Base-by-base conservation (phyloP, 352 stramenopile genomes). In the Globisporangium nagaii region DNA sequence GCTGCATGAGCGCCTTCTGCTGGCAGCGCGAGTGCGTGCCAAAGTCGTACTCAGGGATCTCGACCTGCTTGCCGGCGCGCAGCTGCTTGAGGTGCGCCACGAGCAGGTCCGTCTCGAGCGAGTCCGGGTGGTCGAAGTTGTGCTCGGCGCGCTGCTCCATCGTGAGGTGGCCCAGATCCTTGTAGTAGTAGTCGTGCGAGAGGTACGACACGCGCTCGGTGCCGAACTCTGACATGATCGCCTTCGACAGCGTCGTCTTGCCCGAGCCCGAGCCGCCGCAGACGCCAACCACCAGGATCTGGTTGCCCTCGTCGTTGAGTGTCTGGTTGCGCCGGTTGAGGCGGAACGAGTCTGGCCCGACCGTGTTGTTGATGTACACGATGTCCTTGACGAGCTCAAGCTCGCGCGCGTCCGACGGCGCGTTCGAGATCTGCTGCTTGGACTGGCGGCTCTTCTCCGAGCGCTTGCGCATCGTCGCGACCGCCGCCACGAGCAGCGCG, bases 61-160 rank as follows among this genome's bases (percentile, higher is more conserved):
- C 72, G 9, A 98, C 88, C n/a, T 71, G 70, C 62, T 94, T 83
- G 58, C 95, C 95, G 2, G 72, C 59, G 39, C 88, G 77, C 28
- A 99, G 69, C 59, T 93, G 63, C 43, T 71, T 68, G 12, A 99
- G 59, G 63, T 99, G 91, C 58, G 90, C 42, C 19, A 98, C 82
- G 36, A 99, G 70, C 42, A 99, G 71, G 48, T 96, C 79, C 1
- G 95, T 98, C 57, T 99, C 96, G 42, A 99, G 79, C 53, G 90
- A 86, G 65, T 98, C 87, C n/a, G 96, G 96, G 73, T 98, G 94
- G 74, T 99, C 96, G 68, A 98, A 98, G 74, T 99, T 99, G 56
- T 91, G 88, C 56, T 92, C 79, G 35, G 79, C 77, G 31, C 93
- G 86, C 66, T 97, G 79, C 39, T 90, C 86, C 58, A 96, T 75